A percentile compares a stretch with the other conserved stretches of the same genome.
Conservation (phyloP, 2,329 filamentous ascomycete species). For the Podosphaera xanthii region DNA sequence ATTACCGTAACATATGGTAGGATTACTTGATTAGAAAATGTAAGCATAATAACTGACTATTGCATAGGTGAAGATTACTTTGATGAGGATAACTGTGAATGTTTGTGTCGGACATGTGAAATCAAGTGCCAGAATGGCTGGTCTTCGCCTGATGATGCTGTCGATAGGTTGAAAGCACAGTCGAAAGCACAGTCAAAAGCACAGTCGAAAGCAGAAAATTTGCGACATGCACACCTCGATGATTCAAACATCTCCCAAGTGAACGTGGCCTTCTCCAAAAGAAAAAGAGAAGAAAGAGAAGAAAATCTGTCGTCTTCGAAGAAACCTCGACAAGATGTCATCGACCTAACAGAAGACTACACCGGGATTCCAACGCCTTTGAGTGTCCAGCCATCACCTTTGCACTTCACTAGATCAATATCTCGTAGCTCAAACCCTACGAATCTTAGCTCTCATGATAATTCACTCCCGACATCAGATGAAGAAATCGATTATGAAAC, state of each 20-base stretch:
- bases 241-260: not conserved
- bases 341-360: not conserved
- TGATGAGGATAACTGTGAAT: constrained; percentile 84
- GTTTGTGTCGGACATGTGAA: constrained; percentile 77
- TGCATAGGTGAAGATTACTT: constrained; percentile 61
- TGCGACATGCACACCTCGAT: too few species aligned
- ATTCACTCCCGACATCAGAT: too few species aligned
- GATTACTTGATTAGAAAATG: not conserved
- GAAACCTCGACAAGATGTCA: not conserved
- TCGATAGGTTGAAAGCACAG: not conserved
- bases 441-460: too few species aligned
- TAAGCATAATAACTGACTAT: not conserved
- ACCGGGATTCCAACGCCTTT: not conserved
- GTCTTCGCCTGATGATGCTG: constrained; percentile 29
- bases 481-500: too few species aligned
- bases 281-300: not conserved
- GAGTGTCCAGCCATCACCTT: not conserved
- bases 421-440: not conserved
- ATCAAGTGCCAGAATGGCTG: constrained; percentile 56
- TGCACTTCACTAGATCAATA: not conserved
- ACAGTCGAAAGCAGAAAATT: not conserved
- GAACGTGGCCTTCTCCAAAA: not conserved
- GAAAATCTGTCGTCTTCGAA: not conserved
- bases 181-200: not conserved
- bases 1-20: constrained; percentile 76